phyloP scores from a whole-genome alignment of 768 basidiomycete species.

The Amanita fuliginea region DNA sequence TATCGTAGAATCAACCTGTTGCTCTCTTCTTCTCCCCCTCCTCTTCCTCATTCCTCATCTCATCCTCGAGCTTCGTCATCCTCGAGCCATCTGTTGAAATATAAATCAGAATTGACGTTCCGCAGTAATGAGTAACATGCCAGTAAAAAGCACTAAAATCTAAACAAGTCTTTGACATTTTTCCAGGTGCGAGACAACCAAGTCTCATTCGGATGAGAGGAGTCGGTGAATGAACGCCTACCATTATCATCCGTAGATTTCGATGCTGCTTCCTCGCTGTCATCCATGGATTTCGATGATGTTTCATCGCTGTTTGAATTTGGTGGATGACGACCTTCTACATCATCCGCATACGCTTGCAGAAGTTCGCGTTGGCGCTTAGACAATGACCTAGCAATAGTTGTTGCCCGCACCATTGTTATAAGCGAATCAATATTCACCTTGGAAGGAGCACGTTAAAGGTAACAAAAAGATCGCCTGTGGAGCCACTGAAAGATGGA shows the following conservation, averaged over 20 bases:
- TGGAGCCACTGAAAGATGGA: conserved; percentile 44
- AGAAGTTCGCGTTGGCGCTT: conserved; percentile 78
- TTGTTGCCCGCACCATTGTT: conserved; percentile 3
- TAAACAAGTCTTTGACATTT: conserved; percentile 57
- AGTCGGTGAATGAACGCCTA: conserved; percentile 60
- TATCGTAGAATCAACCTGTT: conserved; percentile 21
- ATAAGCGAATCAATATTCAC: conserved; percentile 31
- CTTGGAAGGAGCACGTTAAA: conserved; percentile 86
- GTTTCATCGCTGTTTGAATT: conserved; percentile 12
- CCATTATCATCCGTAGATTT: conserved; percentile 42
- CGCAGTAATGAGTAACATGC: conserved; percentile 32
- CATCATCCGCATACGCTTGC: conserved; percentile 84
- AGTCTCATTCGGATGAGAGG: conserved; percentile 44
- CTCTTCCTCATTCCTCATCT: conserved; percentile 25
- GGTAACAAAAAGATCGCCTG: conserved; percentile 81
- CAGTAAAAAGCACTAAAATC: conserved; percentile 50
- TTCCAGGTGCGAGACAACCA: conserved; percentile 66
- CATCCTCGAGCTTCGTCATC: conserved; percentile 12
- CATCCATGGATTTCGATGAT: conserved; percentile 31
- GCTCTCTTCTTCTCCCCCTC: conserved; percentile 36
- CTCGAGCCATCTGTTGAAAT: conserved; percentile 12
- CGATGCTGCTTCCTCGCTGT: conserved; percentile 22
- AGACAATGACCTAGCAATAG: conserved; percentile 57
- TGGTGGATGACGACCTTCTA: conserved; percentile 51
- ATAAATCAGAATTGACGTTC: conserved; percentile 15